phyloP scores from a whole-genome alignment of 2,329 filamentous ascomycete species.

The Penicillium sp. region DNA sequence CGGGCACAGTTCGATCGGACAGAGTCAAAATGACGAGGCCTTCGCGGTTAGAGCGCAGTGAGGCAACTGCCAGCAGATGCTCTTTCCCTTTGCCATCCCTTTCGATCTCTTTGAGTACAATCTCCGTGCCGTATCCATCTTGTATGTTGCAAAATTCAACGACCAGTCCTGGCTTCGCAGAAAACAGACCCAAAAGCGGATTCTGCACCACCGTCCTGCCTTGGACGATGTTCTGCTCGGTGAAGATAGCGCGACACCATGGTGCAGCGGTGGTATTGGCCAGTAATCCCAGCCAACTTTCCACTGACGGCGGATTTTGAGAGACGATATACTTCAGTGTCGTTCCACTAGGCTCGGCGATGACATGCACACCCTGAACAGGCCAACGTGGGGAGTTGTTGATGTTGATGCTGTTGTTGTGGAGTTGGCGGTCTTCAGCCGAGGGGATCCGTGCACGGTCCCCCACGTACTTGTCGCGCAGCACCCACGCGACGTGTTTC shows the following conservation, averaged over 20 bases:
- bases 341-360: neutral
- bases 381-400: neutral
- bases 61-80: neutral
- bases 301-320: neutral
- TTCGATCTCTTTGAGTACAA: neutral
- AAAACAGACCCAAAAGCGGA: neutral
- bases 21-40: neutral
- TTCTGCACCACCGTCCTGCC: neutral
- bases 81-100: neutral
- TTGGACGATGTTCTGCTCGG: neutral
- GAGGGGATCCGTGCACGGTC: conserved; percentile 61
- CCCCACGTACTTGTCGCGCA: conserved; percentile 67
- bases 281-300: neutral
- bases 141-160: neutral
- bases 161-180: neutral
- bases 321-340: neutral
- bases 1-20: conserved; percentile 59
- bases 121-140: neutral
- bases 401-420: neutral
- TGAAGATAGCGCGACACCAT: neutral
- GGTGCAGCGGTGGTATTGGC: neutral
- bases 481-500: conserved; percentile 75
- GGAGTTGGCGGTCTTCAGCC: conserved; percentile 45
- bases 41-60: neutral
- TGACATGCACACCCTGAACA: neutral